Evolutionary conservation across 257 asterid genomes (phyloP).

Genomic region (Capsicum baccatum): DNA sequence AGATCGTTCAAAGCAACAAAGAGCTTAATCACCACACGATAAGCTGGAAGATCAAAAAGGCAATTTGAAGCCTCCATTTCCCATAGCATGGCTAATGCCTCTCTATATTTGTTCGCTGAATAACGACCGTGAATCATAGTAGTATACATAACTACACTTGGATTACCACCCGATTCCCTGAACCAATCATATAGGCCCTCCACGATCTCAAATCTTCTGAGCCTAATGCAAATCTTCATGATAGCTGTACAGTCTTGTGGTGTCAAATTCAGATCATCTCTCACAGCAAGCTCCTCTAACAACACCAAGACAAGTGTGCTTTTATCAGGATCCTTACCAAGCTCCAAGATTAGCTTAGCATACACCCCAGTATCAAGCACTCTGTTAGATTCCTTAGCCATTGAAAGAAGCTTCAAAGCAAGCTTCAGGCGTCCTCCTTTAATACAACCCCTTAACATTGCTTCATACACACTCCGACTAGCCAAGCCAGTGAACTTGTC

Average conservation of each 20-base stretch:
- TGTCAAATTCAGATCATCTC: slow-evolving; percentile 65
- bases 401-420: slow-evolving; percentile 67
- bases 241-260: slow-evolving; percentile 76
- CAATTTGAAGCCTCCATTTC: slow-evolving; percentile 80
- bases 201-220: slow-evolving; percentile 67
- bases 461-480: slow-evolving; percentile 68
- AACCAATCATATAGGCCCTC: slow-evolving; percentile 76
- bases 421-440: slow-evolving; percentile 67
- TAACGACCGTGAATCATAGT: slow-evolving; percentile 69
- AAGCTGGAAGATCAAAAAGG: slow-evolving; percentile 78
- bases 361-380: slow-evolving; percentile 58
- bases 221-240: slow-evolving; percentile 67
- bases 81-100: slow-evolving; percentile 78
- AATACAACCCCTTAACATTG: slow-evolving; percentile 68
- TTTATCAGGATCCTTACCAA: slow-evolving; percentile 72
- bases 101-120: slow-evolving; percentile 59
- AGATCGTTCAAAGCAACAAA: slow-evolving; percentile 73
- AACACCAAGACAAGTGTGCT: slow-evolving; percentile 47
- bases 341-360: slow-evolving; percentile 67
- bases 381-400: slow-evolving; percentile 59
- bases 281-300: slow-evolving; percentile 76
- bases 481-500: slow-evolving; percentile 60
- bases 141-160: slow-evolving; percentile 81
- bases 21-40: slow-evolving; percentile 76
- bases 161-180: slow-evolving; percentile 53